Conservation (phyloP, 305 asterid genomes). For the Fraxinus dipetala region DNA sequence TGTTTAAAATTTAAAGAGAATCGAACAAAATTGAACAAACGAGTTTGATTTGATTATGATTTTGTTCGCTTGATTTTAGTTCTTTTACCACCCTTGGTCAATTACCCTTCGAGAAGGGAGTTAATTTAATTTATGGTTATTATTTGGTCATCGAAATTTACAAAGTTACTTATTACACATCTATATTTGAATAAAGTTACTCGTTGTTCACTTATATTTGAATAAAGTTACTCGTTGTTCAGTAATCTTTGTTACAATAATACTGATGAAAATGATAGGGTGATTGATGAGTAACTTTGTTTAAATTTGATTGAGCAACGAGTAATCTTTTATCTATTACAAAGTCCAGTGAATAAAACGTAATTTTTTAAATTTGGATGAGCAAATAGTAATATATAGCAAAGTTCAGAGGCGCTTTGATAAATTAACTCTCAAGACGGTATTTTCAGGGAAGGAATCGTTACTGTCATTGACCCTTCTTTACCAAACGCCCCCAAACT, state of each 20-base stretch:
- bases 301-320: neutral
- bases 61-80: neutral
- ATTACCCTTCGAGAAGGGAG: neutral
- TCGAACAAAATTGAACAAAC: neutral
- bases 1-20: neutral
- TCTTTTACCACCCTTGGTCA: neutral
- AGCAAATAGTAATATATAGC: neutral
- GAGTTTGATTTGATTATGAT: neutral
- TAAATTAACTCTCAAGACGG: neutral
- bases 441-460: neutral
- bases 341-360: neutral
- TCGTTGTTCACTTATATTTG: too few relatives aligned
- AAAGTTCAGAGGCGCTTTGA: neutral
- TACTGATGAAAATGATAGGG: neutral
- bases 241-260: too few relatives aligned
- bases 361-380: neutral
- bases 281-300: neutral
- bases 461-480: constrained; percentile 18
- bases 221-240: too few relatives aligned
- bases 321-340: too few relatives aligned
- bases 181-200: too few relatives aligned
- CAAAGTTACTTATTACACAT: neutral
- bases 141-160: neutral
- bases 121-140: neutral
- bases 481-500: constrained; percentile 5